Evolutionary conservation across 1,139 yeast species (phyloP).

Genomic region (Yamadazyma pseudoaaseri): DNA sequence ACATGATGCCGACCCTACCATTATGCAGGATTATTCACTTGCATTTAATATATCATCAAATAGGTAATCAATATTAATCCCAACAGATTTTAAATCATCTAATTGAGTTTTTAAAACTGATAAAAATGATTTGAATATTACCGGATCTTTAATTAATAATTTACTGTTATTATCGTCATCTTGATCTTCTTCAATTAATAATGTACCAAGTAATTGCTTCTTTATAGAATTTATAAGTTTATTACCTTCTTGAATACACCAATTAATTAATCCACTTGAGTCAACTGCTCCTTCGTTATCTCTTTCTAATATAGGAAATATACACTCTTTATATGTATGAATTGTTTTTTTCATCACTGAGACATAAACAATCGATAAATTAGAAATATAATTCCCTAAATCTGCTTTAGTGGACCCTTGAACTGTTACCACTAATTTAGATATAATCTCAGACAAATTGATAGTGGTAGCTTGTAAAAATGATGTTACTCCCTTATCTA

Average conservation of each 20-base stretch:
- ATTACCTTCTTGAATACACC: conserved; percentile 72
- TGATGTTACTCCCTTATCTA: conserved; percentile 38
- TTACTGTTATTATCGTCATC: conserved; percentile 15
- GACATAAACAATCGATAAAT: conserved; percentile 41
- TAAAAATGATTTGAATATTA: conserved; percentile 44
- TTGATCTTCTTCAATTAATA: conserved; percentile 24
- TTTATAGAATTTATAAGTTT: conserved; percentile 59
- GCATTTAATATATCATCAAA: conserved; percentile 35
- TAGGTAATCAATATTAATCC: conserved; percentile 70
- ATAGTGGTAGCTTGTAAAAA: conserved; percentile 38
- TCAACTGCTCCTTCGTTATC: conserved; percentile 31
- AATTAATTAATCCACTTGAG: conserved; percentile 48
- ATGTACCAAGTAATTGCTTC: conserved; percentile 67
- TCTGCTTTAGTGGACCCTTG: conserved; percentile 49
- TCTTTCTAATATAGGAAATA: conserved; percentile 33
- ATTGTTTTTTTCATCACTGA: conserved; percentile 40
- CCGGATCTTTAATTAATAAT: conserved; percentile 29
- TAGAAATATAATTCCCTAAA: conserved; percentile 44
- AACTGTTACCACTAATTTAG: conserved; percentile 38
- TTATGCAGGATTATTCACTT: background rate
- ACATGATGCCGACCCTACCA: conserved; percentile 1
- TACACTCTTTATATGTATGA: conserved; percentile 30
- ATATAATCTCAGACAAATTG: conserved; percentile 32
- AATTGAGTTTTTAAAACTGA: conserved; percentile 59
- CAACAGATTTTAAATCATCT: conserved; percentile 59